Base-by-base conservation (phyloP, 768 basidiomycete species). In the Cubamyces sp. region DNA sequence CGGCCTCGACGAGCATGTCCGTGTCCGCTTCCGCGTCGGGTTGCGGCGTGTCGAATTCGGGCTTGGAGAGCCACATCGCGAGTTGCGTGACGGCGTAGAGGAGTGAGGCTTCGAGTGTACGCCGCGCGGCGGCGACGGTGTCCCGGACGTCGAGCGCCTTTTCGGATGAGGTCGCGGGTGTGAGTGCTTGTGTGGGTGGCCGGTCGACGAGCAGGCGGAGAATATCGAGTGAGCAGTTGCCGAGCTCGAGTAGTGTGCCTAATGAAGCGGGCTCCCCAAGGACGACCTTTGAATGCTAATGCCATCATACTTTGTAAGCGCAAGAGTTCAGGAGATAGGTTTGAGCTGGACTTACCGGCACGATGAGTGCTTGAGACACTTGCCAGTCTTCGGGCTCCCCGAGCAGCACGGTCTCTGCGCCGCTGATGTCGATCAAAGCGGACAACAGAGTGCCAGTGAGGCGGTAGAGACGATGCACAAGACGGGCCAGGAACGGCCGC, bases 231-330 rank as follows among this genome's bases (percentile, higher is more conserved):
- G 88, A 86, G 61, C 85, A 86, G 58, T 89, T 91, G 1, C 86
- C 91, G 4, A 95, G 76, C 74, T 96, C 94, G n/a, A 94, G 81
- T 7, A 96, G 75, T 0, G 94, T 95, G 18, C 94, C 94, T 55
- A 94, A 75, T 0, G 94, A 94, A 0, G 93, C 85, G 7, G 90
- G 87, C 66, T 95, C 94, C 15, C 87, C 86, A 0, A 90, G 79
- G 2, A 93, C 88, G 5, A 94, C 87, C 68, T 93, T 95, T 4
- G 91, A 89, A 70, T 92, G 91, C 94, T 96, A 60, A 9, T 34
- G 9, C 9, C 19, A 34, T 60, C 62, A 26, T 55, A 23, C 30
- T 54, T 68, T 15, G 69, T 61, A 46, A 39, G 45, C 46, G 6
- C 46, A 28, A 12, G 14, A 25, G 18, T 34, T 3, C 26, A 16